Evolutionary conservation across 1,139 yeast species (phyloP).

Genomic region (Pichia sorboxylosa): DNA sequence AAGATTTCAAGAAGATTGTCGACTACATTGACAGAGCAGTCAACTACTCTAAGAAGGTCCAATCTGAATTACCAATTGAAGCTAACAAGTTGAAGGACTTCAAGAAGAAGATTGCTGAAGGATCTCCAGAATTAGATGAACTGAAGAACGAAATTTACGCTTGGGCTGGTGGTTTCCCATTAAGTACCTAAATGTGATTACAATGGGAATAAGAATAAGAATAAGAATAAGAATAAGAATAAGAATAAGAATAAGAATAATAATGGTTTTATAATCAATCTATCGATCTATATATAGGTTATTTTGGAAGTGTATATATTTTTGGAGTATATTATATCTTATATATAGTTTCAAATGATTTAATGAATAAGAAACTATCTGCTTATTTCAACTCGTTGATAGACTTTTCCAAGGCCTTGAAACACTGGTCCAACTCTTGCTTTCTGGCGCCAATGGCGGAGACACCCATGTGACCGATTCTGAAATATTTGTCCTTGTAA

Average conservation of each 20-base stretch:
- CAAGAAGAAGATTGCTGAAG: conserved; percentile 65
- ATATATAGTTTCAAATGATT: no score
- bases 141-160: conserved; percentile 70
- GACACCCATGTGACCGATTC: conserved; percentile 94
- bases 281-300: not conserved
- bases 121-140: conserved; percentile 52
- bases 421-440: conserved; percentile 30
- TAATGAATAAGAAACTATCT: no score
- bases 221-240: no score
- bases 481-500: conserved; percentile 70
- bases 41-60: conserved; percentile 64
- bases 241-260: not conserved
- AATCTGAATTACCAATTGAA: conserved; percentile 65
- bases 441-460: conserved; percentile 36
- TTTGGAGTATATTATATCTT: no score
- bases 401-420: conserved; percentile 29
- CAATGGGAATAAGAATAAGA: no score
- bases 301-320: not conserved
- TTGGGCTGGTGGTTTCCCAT: conserved; percentile 94
- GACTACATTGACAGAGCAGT: conserved; percentile 78
- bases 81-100: conserved; percentile 92
- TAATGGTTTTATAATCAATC: not conserved
- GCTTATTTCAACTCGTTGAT: conserved; percentile 31
- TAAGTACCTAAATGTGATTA: conserved; percentile 61
- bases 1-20: conserved; percentile 76